Conservation (phyloP, 2,329 filamentous ascomycete genomes). For the Fusarium pseudoanthophilum region DNA sequence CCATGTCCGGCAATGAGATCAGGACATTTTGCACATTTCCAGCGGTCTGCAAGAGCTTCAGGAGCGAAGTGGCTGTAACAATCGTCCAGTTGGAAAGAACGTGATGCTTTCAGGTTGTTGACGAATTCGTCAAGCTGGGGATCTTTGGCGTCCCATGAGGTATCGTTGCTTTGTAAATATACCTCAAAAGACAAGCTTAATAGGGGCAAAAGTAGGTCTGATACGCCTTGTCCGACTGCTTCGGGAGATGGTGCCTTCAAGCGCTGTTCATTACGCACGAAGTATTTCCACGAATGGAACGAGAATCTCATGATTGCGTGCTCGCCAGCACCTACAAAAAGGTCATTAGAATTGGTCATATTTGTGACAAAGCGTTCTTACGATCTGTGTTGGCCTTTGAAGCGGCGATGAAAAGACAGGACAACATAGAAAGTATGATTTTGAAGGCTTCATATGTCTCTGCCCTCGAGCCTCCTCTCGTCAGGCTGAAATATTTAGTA, state of each 20-base stretch:
- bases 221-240: rapidly evolving
- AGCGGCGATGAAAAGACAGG: rapidly evolving
- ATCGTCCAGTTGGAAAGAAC: neutral
- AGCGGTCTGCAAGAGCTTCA: rapidly evolving
- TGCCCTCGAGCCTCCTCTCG: no score
- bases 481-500: no score
- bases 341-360: rapidly evolving
- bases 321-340: neutral
- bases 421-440: neutral
- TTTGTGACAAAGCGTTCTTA: rapidly evolving
- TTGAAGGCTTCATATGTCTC: no score
- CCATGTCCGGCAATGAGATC: neutral
- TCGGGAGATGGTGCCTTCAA: no score
- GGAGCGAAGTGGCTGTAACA: neutral
- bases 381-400: rapidly evolving
- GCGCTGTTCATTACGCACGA: no score
- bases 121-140: neutral
- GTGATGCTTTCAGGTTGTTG: rapidly evolving
- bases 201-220: neutral
- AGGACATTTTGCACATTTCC: neutral
- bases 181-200: neutral
- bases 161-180: rapidly evolving
- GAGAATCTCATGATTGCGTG: no score
- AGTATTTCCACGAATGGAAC: no score
- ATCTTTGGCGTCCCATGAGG: neutral